Conservation (phyloP, 2,329 filamentous ascomycete species). For the Madurella fahalii region DNA sequence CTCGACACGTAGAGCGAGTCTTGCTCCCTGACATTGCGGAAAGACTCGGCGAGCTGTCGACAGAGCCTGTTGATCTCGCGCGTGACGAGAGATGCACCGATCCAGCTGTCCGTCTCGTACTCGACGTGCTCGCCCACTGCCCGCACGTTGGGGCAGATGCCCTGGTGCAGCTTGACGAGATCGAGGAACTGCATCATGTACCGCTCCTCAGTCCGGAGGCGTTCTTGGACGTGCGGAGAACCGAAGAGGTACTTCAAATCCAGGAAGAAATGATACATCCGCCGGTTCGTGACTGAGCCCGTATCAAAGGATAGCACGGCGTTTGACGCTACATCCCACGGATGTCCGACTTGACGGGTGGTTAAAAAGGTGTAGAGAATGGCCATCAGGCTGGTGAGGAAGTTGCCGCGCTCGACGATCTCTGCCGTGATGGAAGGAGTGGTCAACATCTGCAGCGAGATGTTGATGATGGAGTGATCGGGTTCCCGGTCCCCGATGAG, state of each 20-base stretch:
- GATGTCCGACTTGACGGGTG: conserved; percentile 90
- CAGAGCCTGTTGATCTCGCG: conserved; percentile 92
- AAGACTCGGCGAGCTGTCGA: conserved; percentile 82
- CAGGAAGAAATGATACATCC: conserved; percentile 97
- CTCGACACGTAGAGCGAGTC: conserved; percentile 62
- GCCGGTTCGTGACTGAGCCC: conserved; percentile 87
- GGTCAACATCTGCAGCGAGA: conserved; percentile 93
- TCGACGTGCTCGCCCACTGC: conserved; percentile 95
- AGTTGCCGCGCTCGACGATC: conserved; percentile 91
- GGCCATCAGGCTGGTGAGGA: conserved; percentile 89
- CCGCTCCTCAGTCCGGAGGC: conserved; percentile 74
- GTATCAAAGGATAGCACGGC: conserved; percentile 90
- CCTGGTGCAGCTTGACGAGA: conserved; percentile 91
- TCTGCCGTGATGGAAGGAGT: conserved; percentile 96
- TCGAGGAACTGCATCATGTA: conserved; percentile 95
- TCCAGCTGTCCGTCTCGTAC: conserved; percentile 98
- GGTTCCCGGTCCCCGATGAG: conserved; percentile 94
- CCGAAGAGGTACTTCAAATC: conserved; percentile 89
- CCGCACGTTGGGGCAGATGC: conserved; percentile 89
- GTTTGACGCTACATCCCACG: conserved; percentile 79
- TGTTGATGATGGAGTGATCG: conserved; percentile 96
- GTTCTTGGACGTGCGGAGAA: conserved; percentile 81
- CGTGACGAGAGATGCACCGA: conserved; percentile 89
- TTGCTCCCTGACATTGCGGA: conserved; percentile 63
- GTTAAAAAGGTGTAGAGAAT: conserved; percentile 98